phyloP scores from a whole-genome alignment of 1,139 yeast genomes.

The Suhomyces bokatorum region DNA sequence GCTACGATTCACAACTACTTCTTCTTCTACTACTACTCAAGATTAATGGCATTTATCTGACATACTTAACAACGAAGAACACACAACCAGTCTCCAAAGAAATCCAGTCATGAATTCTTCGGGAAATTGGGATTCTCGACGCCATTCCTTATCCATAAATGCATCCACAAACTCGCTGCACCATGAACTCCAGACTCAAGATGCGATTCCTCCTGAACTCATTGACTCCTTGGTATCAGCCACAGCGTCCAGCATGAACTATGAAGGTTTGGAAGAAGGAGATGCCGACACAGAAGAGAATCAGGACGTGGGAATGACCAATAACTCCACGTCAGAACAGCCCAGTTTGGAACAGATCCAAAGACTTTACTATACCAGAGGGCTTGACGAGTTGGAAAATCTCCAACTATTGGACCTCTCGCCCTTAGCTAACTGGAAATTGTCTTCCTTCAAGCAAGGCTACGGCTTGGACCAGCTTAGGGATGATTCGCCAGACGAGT shows the following conservation, averaged over 20 bases:
- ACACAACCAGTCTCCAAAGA: background rate
- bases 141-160: constrained; percentile 8
- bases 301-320: constrained; percentile 10
- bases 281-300: constrained; percentile 12
- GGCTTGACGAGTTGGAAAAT: constrained; percentile 56
- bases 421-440: constrained; percentile 80
- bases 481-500: constrained; percentile 71
- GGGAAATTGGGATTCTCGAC: constrained; percentile 27
- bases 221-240: constrained; percentile 35
- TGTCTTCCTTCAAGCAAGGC: constrained; percentile 75
- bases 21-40: background rate
- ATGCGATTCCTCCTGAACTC: constrained; percentile 36
- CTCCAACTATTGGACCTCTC: constrained; percentile 72
- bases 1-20: constrained; percentile 1
- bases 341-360: constrained; percentile 33
- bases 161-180: constrained; percentile 14
- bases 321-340: constrained; percentile 14
- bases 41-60: background rate
- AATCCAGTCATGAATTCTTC: constrained; percentile 25
- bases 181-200: constrained; percentile 38
- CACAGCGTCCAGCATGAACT: constrained; percentile 15
- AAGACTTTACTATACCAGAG: constrained; percentile 45
- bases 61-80: background rate
- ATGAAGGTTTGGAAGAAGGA: constrained; percentile 11
- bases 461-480: constrained; percentile 69